Evolutionary conservation across 2,329 filamentous ascomycete species (phyloP).

Genomic region (Cladobotryum protrusum): DNA sequence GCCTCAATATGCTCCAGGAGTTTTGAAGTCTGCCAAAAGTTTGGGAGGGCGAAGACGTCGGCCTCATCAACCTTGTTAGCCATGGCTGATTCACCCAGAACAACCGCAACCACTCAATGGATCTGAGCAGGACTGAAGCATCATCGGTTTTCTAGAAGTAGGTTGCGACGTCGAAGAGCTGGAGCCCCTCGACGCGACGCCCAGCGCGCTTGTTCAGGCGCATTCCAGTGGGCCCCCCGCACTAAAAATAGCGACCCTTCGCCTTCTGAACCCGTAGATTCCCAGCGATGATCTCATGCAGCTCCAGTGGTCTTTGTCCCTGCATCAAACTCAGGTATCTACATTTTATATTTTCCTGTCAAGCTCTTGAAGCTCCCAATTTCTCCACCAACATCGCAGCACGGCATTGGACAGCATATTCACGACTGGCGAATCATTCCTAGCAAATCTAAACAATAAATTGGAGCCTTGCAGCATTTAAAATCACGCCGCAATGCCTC

Average conservation of each 20-base stretch:
- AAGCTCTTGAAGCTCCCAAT: background rate
- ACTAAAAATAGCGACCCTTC: constrained; percentile 4
- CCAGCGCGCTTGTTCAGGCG: background rate
- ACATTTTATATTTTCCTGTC: background rate
- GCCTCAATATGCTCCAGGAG: constrained; percentile 33
- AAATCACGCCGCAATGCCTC: constrained; percentile 49
- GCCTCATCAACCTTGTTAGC: constrained; percentile 36
- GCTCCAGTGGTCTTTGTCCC: background rate
- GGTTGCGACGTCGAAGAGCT: background rate
- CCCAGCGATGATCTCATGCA: constrained; percentile 12
- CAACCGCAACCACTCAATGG: background rate
- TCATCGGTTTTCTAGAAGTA: background rate
- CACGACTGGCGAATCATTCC: too few relatives aligned
- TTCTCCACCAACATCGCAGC: background rate
- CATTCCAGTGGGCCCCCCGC: background rate
- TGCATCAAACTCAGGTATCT: background rate
- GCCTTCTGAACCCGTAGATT: background rate
- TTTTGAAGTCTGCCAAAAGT: constrained; percentile 52
- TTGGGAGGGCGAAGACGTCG: constrained; percentile 57
- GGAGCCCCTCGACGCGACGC: constrained; percentile 14
- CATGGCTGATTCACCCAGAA: constrained; percentile 20
- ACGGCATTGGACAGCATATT: background rate
- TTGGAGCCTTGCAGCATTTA: too few relatives aligned
- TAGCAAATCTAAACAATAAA: too few relatives aligned
- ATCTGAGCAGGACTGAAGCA: background rate